Base-by-base conservation (phyloP, 768 basidiomycete genomes). In the Rhodotorula graminis region DNA sequence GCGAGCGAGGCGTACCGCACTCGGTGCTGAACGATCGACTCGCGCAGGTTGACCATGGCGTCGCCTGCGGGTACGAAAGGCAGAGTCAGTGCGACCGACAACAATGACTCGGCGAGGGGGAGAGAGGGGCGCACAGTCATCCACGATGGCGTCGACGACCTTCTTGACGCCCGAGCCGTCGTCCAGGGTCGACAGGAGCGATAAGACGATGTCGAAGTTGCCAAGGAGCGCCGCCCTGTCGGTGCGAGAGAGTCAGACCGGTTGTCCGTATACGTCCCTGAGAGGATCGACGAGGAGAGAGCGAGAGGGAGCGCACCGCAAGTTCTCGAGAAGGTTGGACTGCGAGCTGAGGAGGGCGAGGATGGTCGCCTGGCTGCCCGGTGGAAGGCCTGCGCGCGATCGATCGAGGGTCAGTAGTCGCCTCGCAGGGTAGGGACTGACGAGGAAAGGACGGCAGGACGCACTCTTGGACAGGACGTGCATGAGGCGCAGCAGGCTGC, bases 161-260 rank as follows among this genome's bases (percentile, higher is more conserved):
- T 84, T 87, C 83, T 99, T 99, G n/a, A 88, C 86, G 76, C 87
- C 86, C 47, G 88, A 81, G 0, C 96, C 96, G 65, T 89, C 85
- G 75, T 98, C 96, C 60, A 99, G 82, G 76, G 89, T 93, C n/a
- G 94, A 94, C 12, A 98, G 84, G 59, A 99, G 84, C 78, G 92
- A 92, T 44, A 98, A 86, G 53, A 99, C 61, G 55, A 94, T 84
- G 62, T 92, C 88, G 79, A 96, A 99, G 76, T 90, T 93, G 57
- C 96, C 96, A 84, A 89, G 87, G 74, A 95, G 87, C 2, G 94
- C 94, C 78, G 90, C 94, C 59, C 92, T 88, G 23, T n/a, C 27
- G 4, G 37, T 49, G n/a, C 27, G 14, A 1, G 23, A 9, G 25
- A 27, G 12, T 59, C 57, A 60, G 66, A 0, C 9, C 37, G 37